A percentile compares a stretch with the other conserved stretches of the same genome.
phyloP scores from a whole-genome alignment of 306 rosid species.

The Dalbergia cultrata region DNA sequence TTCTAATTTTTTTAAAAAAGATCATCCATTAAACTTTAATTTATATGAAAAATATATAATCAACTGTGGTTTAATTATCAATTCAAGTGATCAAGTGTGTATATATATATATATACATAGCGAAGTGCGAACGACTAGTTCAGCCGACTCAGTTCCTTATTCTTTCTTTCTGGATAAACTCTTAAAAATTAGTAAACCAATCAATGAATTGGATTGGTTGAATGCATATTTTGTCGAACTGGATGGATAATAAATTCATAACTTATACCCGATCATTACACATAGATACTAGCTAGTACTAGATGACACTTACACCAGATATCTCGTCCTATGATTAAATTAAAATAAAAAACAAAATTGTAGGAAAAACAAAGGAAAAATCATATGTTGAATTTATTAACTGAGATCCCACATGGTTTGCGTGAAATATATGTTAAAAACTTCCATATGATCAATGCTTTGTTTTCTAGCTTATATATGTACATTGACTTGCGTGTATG shows the following conservation, averaged over 20 bases:
- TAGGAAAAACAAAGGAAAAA: neutral
- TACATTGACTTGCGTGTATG: neutral
- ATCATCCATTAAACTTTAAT: neutral
- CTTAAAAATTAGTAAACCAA: neutral
- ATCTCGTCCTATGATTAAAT: neutral
- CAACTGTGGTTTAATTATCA: neutral
- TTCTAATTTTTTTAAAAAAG: too few species aligned
- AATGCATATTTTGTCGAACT: neutral
- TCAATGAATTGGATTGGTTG: neutral
- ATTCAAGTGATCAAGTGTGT: neutral
- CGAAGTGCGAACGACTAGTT: neutral
- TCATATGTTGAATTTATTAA: neutral
- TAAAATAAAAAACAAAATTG: neutral
- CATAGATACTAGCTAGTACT: neutral
- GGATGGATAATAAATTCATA: neutral
- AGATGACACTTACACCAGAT: neutral
- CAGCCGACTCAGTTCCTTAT: neutral
- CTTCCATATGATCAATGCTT: too few species aligned
- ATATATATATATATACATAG: neutral
- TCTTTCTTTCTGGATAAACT: neutral
- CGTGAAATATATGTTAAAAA: neutral
- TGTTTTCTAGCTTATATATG: neutral
- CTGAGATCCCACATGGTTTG: neutral
- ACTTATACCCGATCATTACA: neutral
- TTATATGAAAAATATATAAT: neutral